phyloP scores from a whole-genome alignment of 2,329 filamentous ascomycete species.

The Xenoacremonium recifei region DNA sequence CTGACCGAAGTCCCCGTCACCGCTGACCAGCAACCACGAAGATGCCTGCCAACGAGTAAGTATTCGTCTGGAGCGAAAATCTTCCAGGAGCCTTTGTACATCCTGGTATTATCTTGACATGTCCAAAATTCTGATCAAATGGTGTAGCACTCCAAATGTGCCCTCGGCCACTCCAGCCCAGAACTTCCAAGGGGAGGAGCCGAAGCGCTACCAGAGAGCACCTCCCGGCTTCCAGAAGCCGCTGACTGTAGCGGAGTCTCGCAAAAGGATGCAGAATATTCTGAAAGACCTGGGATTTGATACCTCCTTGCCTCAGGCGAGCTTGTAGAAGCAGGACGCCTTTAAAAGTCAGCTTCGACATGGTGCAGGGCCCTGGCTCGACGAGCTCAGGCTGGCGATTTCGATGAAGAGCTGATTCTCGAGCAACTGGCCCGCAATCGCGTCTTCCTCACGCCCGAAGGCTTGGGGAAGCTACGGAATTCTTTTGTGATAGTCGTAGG shows the following conservation, averaged over 20 bases:
- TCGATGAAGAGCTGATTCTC: constrained; percentile 78
- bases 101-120: too few species aligned
- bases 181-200: too few species aligned
- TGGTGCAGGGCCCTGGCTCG: constrained; percentile 55
- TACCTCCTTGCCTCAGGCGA: too few species aligned
- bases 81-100: too few species aligned
- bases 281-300: neutral
- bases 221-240: neutral
- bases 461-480: constrained; percentile 73
- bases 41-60: too few species aligned
- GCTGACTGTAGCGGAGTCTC: neutral
- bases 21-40: too few species aligned
- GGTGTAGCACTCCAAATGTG: too few species aligned
- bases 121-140: too few species aligned
- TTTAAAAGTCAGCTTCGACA: too few species aligned
- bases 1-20: too few species aligned
- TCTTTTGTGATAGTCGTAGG: constrained; percentile 89
- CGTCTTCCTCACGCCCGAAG: constrained; percentile 82
- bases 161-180: too few species aligned
- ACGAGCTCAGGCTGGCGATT: constrained; percentile 61
- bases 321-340: neutral
- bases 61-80: too few species aligned
- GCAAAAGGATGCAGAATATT: constrained; percentile 1
- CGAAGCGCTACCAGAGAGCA: constrained; percentile 1
- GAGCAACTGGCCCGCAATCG: constrained; percentile 93